Evolutionary conservation across 768 basidiomycete species (phyloP).

Genomic region (Mycena albidolilacea): DNA sequence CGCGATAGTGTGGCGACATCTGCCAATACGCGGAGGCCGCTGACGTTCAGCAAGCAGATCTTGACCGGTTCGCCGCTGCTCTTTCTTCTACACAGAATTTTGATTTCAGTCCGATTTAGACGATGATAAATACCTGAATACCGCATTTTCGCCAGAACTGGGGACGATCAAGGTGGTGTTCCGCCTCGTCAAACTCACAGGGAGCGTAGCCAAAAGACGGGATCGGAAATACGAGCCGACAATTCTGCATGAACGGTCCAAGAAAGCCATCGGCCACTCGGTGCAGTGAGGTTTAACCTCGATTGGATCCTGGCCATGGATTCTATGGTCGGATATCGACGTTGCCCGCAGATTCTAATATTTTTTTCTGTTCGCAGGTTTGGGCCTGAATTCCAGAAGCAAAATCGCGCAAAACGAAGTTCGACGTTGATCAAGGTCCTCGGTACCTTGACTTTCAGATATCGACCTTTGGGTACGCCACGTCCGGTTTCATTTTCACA

Average conservation of each 20-base stretch:
- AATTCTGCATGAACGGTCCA: slow-evolving; percentile 32
- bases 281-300: slow-evolving; percentile 19
- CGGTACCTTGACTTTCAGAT: slow-evolving; percentile 27
- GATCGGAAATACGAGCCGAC: too few relatives aligned
- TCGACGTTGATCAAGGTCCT: neutral
- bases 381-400: slow-evolving; percentile 1
- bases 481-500: neutral
- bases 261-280: slow-evolving; percentile 34
- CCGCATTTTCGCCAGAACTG: slow-evolving; percentile 20
- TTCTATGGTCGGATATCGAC: too few relatives aligned
- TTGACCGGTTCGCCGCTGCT: slow-evolving; percentile 14
- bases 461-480: slow-evolving; percentile 25
- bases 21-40: neutral
- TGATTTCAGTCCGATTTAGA: neutral
- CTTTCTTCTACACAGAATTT: neutral
- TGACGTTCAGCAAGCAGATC: slow-evolving; percentile 21
- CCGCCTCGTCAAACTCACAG: too few relatives aligned
- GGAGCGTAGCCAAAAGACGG: too few relatives aligned
- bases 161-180: slow-evolving; percentile 23
- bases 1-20: slow-evolving; percentile 14
- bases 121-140: slow-evolving; percentile 31
- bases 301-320: too few relatives aligned
- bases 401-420: neutral
- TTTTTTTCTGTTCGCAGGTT: neutral
- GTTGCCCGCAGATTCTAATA: neutral